A percentile compares a stretch with the other conserved stretches of the same genome.
Conservation (phyloP, 768 basidiomycete genomes). For the Russula lepida region DNA sequence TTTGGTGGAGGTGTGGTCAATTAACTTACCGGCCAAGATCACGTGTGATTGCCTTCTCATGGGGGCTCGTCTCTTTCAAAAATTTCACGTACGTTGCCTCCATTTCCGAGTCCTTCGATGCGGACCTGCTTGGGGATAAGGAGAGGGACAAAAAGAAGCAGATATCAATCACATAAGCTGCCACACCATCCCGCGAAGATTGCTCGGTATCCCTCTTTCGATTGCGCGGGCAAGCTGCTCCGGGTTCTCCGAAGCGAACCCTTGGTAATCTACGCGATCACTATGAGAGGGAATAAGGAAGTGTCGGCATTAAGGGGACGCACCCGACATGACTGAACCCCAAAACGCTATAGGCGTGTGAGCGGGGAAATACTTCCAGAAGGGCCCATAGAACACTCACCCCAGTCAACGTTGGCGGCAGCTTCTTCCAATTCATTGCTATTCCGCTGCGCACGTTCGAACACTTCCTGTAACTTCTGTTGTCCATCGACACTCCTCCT, state of each 20-base stretch:
- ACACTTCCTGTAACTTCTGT: conserved; percentile 68
- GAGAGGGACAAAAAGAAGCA: not conserved
- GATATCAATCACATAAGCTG: conserved; percentile 65
- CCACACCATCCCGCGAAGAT: conserved; percentile 92
- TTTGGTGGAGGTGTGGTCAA: not conserved
- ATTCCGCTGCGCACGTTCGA: conserved; percentile 57
- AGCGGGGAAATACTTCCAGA: conserved; percentile 2
- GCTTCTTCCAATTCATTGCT: conserved; percentile 31
- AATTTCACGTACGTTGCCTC: conserved; percentile 76
- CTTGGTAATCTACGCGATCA: conserved; percentile 63
- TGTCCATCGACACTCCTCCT: conserved; percentile 54
- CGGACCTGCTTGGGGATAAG: conserved; percentile 48
- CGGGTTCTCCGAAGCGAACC: conserved; percentile 70
- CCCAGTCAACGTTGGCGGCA: conserved; percentile 63
- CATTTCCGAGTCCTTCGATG: conserved; percentile 83
- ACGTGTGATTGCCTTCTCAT: conserved; percentile 90
- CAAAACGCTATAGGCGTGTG: conserved; percentile 63
- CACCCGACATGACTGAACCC: conserved; percentile 88
- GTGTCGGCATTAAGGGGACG: conserved; percentile 14
- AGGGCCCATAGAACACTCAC: conserved; percentile 33
- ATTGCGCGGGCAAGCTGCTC: conserved; percentile 83
- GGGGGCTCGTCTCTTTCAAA: conserved; percentile 73
- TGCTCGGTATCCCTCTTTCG: conserved; percentile 81
- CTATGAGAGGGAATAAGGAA: conserved; percentile 8
- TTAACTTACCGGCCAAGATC: conserved; percentile 70